A percentile compares a stretch with the other conserved stretches of the same genome.
phyloP scores from a whole-genome alignment of 768 basidiomycete species.

The Rhizopogon vesiculosus region DNA sequence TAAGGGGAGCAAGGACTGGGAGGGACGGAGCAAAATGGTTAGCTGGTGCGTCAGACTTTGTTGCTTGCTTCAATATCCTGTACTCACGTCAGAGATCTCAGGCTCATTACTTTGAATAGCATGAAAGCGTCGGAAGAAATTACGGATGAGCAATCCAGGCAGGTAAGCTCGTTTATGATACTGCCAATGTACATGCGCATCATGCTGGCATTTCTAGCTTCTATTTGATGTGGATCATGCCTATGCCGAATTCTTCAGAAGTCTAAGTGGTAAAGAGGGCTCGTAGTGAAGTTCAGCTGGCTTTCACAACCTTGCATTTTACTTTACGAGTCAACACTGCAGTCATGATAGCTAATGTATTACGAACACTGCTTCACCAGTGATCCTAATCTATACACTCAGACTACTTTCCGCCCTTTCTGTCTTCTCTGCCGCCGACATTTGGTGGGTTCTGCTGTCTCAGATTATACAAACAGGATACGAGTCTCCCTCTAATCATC shows the following conservation, averaged over 20 bases:
- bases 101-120: conserved; percentile 93
- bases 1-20: conserved; percentile 94
- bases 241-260: conserved; percentile 89
- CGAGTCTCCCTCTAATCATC: background rate
- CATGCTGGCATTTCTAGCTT: conserved; percentile 42
- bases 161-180: conserved; percentile 42
- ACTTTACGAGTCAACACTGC: too few relatives aligned
- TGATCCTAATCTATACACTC: too few relatives aligned
- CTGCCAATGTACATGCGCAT: background rate
- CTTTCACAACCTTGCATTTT: too few relatives aligned
- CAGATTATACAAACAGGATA: background rate
- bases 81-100: conserved; percentile 21
- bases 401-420: too few relatives aligned
- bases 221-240: conserved; percentile 97
- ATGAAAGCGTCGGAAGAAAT: conserved; percentile 98
- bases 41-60: conserved; percentile 60
- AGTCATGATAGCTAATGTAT: too few relatives aligned
- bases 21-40: conserved; percentile 90
- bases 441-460: too few relatives aligned
- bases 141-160: conserved; percentile 90
- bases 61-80: background rate
- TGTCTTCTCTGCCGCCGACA: too few relatives aligned
- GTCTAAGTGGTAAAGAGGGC: conserved; percentile 44
- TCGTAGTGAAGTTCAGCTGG: background rate
- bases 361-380: too few relatives aligned